phyloP scores from a whole-genome alignment of 345 rosid genomes.

The Hibiscus tridactylites region DNA sequence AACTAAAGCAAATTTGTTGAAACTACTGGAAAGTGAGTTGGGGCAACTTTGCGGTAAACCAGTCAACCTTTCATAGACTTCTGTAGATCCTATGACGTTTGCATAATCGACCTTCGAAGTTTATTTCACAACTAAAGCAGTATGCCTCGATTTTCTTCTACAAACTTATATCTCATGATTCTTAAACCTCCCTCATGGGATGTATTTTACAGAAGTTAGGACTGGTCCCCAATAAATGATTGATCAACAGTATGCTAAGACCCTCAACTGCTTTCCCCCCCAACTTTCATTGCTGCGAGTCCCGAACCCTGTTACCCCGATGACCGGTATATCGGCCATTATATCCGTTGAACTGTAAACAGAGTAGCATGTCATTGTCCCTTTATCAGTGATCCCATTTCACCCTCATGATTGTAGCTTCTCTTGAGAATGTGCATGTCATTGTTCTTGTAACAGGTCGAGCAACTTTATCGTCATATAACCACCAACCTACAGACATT shows the following conservation, averaged over 20 bases:
- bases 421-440: neutral
- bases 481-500: neutral
- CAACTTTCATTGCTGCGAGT: neutral
- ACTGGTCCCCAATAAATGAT: neutral
- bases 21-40: constrained; percentile 63
- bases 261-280: neutral
- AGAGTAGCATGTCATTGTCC: too few relatives aligned
- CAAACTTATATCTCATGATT: neutral
- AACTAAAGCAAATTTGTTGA: constrained; percentile 50
- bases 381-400: neutral
- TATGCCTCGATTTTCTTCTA: neutral
- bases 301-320: neutral
- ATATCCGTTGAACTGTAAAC: too few relatives aligned
- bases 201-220: neutral
- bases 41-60: constrained; percentile 63
- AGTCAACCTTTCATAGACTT: constrained; percentile 41
- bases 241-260: neutral
- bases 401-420: neutral
- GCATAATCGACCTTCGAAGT: neutral
- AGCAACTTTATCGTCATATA: neutral
- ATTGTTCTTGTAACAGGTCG: neutral
- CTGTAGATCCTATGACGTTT: neutral
- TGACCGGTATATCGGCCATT: neutral
- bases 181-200: neutral
- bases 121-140: neutral